Conservation (phyloP, 306 rosid genomes). For the Glycine latifolia region DNA sequence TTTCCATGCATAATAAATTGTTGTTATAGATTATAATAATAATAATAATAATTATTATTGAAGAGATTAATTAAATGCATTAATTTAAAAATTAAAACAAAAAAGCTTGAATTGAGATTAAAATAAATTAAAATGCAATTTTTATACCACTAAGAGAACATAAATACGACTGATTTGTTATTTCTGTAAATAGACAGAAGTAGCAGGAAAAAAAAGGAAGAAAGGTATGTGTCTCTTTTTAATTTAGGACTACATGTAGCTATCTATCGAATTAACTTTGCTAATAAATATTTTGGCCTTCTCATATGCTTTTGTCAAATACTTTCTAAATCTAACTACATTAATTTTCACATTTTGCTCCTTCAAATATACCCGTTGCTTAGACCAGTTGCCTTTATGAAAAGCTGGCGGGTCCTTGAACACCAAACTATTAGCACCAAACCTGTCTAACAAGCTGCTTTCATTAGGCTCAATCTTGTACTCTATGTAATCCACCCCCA, state of each 20-base stretch:
- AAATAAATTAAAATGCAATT: no score
- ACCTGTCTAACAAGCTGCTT: slow-evolving; percentile 43
- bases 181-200: no score
- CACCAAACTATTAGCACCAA: slow-evolving; percentile 47
- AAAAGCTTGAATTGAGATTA: no score
- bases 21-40: no score
- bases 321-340: slow-evolving; percentile 42
- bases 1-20: no score
- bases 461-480: slow-evolving; percentile 49
- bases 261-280: background rate
- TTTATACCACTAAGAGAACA: no score
- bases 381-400: no score
- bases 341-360: slow-evolving; percentile 46
- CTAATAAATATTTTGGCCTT: slow-evolving; percentile 44
- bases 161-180: no score
- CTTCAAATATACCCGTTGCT: slow-evolving; percentile 36
- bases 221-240: background rate
- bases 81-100: no score
- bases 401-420: slow-evolving; percentile 39
- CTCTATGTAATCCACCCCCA: slow-evolving; percentile 52
- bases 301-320: slow-evolving; percentile 3
- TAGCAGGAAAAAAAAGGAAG: no score
- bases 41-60: no score
- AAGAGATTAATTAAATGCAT: no score
- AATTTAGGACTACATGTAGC: background rate